A percentile compares a stretch with the other conserved stretches of the same genome.
Conservation (phyloP, 768 basidiomycete species). For the Lentinula aciculospora region DNA sequence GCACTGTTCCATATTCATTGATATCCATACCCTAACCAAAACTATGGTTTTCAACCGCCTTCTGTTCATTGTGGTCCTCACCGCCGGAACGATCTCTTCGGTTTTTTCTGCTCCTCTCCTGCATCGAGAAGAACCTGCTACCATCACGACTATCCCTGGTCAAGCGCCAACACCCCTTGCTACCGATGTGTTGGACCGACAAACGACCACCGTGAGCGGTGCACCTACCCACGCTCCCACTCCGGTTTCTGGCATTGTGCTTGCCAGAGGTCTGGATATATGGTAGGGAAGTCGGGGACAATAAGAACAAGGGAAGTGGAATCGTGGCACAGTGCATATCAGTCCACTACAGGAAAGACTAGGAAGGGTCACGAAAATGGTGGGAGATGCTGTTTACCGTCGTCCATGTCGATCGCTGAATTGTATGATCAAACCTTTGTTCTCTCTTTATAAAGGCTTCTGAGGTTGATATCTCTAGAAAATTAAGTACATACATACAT, state of each 20-base stretch:
- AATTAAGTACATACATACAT: too few species aligned
- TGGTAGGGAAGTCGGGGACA: neutral
- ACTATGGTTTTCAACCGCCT: conserved; percentile 9
- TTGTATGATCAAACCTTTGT: neutral
- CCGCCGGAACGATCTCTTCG: neutral
- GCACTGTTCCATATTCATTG: too few species aligned
- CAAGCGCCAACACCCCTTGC: neutral
- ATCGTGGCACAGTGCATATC: too few species aligned
- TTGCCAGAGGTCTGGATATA: neutral
- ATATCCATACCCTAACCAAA: too few species aligned
- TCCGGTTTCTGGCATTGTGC: neutral
- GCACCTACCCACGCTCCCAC: neutral
- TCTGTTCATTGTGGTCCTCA: neutral
- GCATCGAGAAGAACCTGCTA: neutral
- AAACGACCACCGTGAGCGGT: neutral
- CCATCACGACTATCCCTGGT: neutral
- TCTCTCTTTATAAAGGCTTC: too few species aligned
- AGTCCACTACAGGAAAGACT: too few species aligned
- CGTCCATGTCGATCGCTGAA: too few species aligned
- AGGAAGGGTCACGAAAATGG: neutral
- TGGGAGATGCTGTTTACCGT: neutral
- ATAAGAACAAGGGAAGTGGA: too few species aligned
- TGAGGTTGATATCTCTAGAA: too few species aligned
- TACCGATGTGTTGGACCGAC: neutral
- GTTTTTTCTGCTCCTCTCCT: neutral